Evolutionary conservation across 495 filamentous ascomycete genomes (phyloP).

Genomic region (Tuber borchii): DNA sequence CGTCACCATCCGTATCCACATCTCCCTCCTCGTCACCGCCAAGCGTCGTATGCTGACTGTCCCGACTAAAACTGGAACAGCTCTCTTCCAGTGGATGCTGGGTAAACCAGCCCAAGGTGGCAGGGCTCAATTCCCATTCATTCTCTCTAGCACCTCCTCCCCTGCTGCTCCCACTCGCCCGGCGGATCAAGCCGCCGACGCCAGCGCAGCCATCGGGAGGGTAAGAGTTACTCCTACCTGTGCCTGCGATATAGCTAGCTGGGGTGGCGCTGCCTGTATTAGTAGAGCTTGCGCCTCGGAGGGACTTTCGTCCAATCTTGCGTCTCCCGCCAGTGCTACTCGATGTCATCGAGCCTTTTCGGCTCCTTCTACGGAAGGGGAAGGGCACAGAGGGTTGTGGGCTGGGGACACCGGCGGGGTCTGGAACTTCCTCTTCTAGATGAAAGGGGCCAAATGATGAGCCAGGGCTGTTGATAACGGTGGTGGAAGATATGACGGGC

Average conservation of each 20-base stretch:
- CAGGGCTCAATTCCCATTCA: constrained; percentile 9
- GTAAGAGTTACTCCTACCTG: constrained; percentile 13
- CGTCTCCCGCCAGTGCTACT: not conserved
- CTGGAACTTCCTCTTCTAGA: constrained; percentile 13
- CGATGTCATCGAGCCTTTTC: not conserved
- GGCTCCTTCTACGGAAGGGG: not conserved
- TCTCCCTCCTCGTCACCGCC: not conserved
- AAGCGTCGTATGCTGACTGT: not conserved
- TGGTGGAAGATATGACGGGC: not conserved
- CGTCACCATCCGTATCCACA: not conserved
- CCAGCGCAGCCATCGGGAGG: not conserved
- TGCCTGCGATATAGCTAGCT: not conserved
- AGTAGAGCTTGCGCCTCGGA: not conserved
- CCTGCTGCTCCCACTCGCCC: not conserved
- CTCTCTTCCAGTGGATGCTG: not conserved
- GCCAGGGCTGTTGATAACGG: not conserved
- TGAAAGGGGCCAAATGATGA: constrained; percentile 25
- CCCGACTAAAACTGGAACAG: not conserved
- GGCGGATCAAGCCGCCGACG: not conserved
- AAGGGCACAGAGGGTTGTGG: not conserved
- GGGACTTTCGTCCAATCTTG: not conserved
- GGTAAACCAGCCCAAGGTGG: constrained; percentile 20
- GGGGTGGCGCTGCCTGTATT: not conserved
- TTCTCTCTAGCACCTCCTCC: not conserved
- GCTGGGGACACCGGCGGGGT: not conserved